A percentile compares a stretch with the other conserved stretches of the same genome.
Evolutionary conservation across 106 monocot species (phyloP).

Genomic region (Triglochin maritima): DNA sequence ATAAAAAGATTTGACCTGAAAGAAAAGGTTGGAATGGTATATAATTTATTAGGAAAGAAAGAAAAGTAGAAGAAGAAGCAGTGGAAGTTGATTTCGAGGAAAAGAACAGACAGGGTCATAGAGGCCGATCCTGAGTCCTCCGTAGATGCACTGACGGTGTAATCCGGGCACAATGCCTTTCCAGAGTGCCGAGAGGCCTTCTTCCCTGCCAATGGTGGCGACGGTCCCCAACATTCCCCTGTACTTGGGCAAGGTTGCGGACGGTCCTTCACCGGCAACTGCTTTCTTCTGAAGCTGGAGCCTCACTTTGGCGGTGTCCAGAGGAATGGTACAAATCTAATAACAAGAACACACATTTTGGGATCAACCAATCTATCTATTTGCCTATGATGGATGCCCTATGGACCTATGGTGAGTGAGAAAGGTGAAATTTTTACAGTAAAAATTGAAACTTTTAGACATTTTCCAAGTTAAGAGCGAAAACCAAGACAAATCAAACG

Average conservation of each 20-base stretch:
- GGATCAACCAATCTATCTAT: not conserved
- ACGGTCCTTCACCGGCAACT: conserved; percentile 14
- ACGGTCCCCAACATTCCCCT: conserved; percentile 90
- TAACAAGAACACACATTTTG: not conserved
- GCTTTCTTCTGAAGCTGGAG: conserved; percentile 85
- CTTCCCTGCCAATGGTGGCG: conserved; percentile 87
- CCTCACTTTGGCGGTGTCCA: conserved; percentile 97
- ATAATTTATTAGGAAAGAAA: not conserved
- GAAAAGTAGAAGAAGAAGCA: not conserved
- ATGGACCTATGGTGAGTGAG: not conserved
- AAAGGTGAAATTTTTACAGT: not conserved
- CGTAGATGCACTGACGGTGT: conserved; percentile 86
- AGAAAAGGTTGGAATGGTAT: not conserved
- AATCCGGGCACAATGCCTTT: conserved; percentile 94
- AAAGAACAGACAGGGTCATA: conserved; percentile 62
- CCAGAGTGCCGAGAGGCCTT: conserved; percentile 82
- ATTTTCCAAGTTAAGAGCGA: not conserved
- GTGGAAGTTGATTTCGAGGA: not conserved
- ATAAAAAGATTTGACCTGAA: conserved; percentile 66
- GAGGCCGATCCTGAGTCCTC: conserved; percentile 76
- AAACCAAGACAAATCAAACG: not conserved
- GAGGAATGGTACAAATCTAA: conserved; percentile 84
- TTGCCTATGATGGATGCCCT: not conserved
- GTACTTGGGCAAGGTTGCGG: conserved; percentile 45
- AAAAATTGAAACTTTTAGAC: not conserved